Base-by-base conservation (phyloP, 306 rosid genomes). In the Dalbergia oliveri region DNA sequence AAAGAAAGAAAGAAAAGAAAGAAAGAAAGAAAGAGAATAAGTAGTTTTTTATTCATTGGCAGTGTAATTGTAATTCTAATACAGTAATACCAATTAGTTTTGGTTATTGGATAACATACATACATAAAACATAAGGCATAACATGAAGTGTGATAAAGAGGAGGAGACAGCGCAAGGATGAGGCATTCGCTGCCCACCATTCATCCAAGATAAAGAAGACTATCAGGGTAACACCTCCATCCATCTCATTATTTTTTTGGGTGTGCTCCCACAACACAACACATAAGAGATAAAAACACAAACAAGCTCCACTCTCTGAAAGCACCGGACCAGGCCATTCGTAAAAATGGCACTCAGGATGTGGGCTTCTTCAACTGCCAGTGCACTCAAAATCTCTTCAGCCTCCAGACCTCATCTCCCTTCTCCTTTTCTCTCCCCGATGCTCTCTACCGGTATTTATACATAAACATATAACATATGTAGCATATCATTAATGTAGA, bases 341-440 rank as follows among this genome's bases (percentile, higher is more conserved):
- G 31, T 26, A 2, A 26, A 26, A 26, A 26, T 92, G 98, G 97
- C 98, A 57, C 91, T 94, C 5, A 89, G 94, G 87, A 83, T 90
- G 90, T 94, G 98, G 98, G 98, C 97, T 88, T 92, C 97, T 85
- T 92, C 97, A 8, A 92, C 98, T 56, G 97, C 98, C 64, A 91
- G 85, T 85, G 94, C 94, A 66, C 93, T 94, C 89, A 94, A 70
- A 81, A 43, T 94, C 71, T 91, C 98, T 34, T 64, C 76, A 60
- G 70, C 91, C 57, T 90, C 92, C 75, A 92, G 81, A 84, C 19
- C 93, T 73, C 85, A 75, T 73, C 89, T 89, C 79, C 82, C 90
- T 9, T 86, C 97, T 66, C 78, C 93, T 2, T 80, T 94, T 86
- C 94, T 15, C 76, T 92, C 67, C 87, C 97, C 74, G 94, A 88